These are phyloP conservation scores for Coemansia furcata DNA, from an alignment of 192 early-diverging fungal genomes.

Conservation along the genomic window DNA sequence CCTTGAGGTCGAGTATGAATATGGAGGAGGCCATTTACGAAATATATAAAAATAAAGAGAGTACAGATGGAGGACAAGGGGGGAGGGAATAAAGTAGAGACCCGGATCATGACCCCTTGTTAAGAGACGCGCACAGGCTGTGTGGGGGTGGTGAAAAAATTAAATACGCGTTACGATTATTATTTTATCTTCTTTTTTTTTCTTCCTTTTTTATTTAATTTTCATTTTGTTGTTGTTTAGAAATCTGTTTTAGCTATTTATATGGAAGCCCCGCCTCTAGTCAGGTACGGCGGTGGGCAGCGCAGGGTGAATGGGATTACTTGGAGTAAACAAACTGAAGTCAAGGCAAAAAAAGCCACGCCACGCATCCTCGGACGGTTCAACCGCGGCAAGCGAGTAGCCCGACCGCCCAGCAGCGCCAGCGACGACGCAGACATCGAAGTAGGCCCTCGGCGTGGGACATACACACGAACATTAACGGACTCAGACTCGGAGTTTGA, in stretches of 20 bases:
- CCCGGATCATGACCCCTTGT: too few relatives aligned
- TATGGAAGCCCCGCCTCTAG: not conserved
- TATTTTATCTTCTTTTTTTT: not conserved
- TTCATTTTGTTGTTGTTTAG: not conserved
- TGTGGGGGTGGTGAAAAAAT: too few relatives aligned
- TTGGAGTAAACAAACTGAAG: not conserved
- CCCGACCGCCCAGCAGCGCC: conserved; percentile 2
- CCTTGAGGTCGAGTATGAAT: conserved; percentile 96
- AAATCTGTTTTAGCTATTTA: not conserved
- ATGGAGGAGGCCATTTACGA: conserved; percentile 66
- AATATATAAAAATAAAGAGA: not conserved
- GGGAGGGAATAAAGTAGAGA: too few relatives aligned
- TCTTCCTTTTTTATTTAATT: not conserved
- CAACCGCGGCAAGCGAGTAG: not conserved
- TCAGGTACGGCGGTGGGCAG: not conserved
- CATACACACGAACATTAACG: too few relatives aligned
- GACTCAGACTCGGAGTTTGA: not conserved
- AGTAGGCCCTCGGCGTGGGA: too few relatives aligned
- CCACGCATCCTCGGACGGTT: conserved; percentile 16
- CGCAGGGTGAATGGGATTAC: not conserved
- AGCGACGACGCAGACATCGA: conserved; percentile 15
- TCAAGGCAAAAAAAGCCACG: not conserved
- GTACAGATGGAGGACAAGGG: too few relatives aligned
- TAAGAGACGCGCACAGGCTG: too few relatives aligned
- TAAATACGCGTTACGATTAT: too few relatives aligned